Conservation (phyloP, 805 yeast genomes). For the Ogataea nitratoaversa region DNA sequence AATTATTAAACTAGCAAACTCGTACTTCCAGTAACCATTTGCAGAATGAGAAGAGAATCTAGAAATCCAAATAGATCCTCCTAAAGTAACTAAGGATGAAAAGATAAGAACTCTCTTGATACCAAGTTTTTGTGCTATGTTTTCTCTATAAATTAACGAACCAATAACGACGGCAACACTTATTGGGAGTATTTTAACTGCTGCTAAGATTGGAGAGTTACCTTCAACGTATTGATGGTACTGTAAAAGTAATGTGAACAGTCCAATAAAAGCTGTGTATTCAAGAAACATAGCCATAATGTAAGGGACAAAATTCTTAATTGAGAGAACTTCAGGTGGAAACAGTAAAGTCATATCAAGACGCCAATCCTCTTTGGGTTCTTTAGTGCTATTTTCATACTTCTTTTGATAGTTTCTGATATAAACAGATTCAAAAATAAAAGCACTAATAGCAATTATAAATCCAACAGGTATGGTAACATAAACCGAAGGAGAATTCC, state of each 20-base stretch:
- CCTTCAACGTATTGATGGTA: slow-evolving; percentile 27
- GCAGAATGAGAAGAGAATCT: too few relatives aligned
- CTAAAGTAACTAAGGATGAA: slow-evolving; percentile 2
- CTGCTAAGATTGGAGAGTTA: slow-evolving; percentile 32
- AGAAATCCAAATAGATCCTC: slow-evolving; percentile 19
- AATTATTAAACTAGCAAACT: too few relatives aligned
- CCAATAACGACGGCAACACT: slow-evolving; percentile 30
- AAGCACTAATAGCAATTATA: slow-evolving; percentile 22
- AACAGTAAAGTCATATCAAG: too few relatives aligned
- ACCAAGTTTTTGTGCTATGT: slow-evolving; percentile 17
- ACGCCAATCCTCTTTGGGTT: slow-evolving; percentile 14
- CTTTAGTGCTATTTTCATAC: neutral
- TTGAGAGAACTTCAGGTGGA: slow-evolving; percentile 17
- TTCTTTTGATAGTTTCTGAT: slow-evolving; percentile 11
- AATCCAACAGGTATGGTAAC: slow-evolving; percentile 37
- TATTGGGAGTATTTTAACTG: slow-evolving; percentile 34
- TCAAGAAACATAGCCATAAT: slow-evolving; percentile 7
- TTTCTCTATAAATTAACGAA: slow-evolving; percentile 18
- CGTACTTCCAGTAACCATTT: too few relatives aligned
- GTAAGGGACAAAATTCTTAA: slow-evolving; percentile 19
- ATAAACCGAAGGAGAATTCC: slow-evolving; percentile 40
- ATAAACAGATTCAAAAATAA: slow-evolving; percentile 29
- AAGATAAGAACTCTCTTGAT: slow-evolving; percentile 14
- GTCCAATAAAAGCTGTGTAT: slow-evolving; percentile 7
- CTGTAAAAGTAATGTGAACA: slow-evolving; percentile 9